Base-by-base conservation (phyloP, 148 eudicot species). In the Cornus kousa region DNA sequence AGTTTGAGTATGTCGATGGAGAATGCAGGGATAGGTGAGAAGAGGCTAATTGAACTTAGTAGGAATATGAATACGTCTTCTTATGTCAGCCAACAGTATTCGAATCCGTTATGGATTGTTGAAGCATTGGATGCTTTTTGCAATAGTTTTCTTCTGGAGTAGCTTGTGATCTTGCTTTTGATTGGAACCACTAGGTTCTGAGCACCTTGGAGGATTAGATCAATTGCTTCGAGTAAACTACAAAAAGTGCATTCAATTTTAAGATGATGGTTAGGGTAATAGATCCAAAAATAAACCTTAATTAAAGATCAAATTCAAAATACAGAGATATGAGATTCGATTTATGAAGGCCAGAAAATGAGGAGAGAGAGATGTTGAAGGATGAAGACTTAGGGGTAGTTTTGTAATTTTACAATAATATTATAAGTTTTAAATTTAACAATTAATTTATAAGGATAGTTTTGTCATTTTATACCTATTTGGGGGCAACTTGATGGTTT, bases 51-150 rank as follows among this genome's bases (percentile, higher is more conserved):
- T 64, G 92, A 83, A 73, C 87, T 86, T 3, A 91, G 79, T 35
- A 94, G 85, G 85, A 95, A 95, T 23, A 87, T 77, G 60, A 95
- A 80, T n/a, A 95, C 83, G 74, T 95, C 98, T 68, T 93, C 97
- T 46, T 85, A 91, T 4, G 97, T 93, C 57, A 95, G 73, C 94
- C 97, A 93, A 69, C 99, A 95, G 76, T 81, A 93, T 75, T 91
- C 94, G 1, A 77, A 85, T 28, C 94, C 90, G 39, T 85, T 79
- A 79, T 90, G 91, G 60, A 68, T 12, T 14, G 88, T 82, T 2
- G 84, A 46, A 14, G 77, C 60, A 53, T 40, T 72, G 16, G 81
- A 40, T 9, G 84, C 69, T 74, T 78, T 82, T 20, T 64, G 79
- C 5, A 80, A 24, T 12, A 73, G 83, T 65, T 87, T 88, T 78